Percentiles rank a stretch among this genome's conserved stretches.
phyloP scores from a whole-genome alignment of 2,329 filamentous ascomycete species.

The Penicillium sp. region DNA sequence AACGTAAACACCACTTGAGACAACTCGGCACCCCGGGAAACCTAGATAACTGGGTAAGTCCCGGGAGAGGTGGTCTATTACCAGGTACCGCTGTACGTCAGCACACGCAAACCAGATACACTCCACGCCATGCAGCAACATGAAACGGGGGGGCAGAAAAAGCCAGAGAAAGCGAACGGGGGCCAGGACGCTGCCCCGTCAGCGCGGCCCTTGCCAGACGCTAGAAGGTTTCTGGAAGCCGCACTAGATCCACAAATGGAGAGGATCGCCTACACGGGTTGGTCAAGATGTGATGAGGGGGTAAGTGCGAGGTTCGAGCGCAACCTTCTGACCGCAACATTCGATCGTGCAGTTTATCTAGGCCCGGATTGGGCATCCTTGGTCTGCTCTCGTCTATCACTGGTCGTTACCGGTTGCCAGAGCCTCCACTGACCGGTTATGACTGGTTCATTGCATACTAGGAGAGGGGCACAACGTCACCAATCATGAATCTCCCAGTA shows the following conservation, averaged over 20 bases:
- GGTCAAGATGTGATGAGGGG: slow-evolving; percentile 5
- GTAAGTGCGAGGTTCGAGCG: slow-evolving; percentile 1
- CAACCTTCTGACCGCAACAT: slow-evolving; percentile 12
- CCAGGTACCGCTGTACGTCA: background rate
- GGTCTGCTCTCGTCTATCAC: background rate
- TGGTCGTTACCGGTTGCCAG: background rate
- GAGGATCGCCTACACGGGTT: background rate
- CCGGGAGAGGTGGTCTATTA: background rate
- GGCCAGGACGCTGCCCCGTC: background rate
- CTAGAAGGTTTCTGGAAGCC: background rate
- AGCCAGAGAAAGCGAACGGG: background rate
- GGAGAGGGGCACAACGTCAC: background rate
- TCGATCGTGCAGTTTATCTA: slow-evolving; percentile 9
- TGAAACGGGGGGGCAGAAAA: background rate
- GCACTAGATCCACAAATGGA: background rate
- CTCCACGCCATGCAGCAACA: background rate
- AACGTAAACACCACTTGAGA: background rate
- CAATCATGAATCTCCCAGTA: background rate
- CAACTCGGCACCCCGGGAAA: background rate
- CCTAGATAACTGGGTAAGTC: background rate
- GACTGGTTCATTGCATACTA: background rate
- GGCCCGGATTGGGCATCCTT: background rate
- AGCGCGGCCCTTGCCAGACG: background rate
- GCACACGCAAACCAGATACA: background rate
- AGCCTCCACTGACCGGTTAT: background rate